Evolutionary conservation across 352 stramenopile genomes (phyloP).

Genomic region (Peronospora destructor): DNA sequence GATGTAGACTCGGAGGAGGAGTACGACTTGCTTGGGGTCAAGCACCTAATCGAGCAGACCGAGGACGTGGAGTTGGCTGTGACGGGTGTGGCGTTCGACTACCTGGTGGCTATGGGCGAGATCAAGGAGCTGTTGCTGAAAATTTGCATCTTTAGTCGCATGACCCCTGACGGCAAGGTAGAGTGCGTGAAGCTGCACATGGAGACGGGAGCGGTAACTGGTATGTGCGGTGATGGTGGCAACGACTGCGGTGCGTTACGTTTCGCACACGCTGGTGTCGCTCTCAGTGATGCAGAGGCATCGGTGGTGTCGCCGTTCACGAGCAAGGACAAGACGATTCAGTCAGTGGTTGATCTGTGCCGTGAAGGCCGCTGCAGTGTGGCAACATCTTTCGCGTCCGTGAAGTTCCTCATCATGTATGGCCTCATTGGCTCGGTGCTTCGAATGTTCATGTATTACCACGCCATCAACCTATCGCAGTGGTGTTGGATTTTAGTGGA

Average conservation of each 20-base stretch:
- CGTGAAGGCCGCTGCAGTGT: conserved; percentile 83
- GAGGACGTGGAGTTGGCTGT: conserved; percentile 54
- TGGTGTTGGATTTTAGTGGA: conserved; percentile 70
- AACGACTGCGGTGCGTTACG: conserved; percentile 90
- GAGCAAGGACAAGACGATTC: conserved; percentile 75
- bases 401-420: conserved; percentile 89
- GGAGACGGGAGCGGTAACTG: conserved; percentile 50
- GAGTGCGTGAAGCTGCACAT: conserved; percentile 74
- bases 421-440: conserved; percentile 63
- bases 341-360: conserved; percentile 75
- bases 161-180: conserved; percentile 65
- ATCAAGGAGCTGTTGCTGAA: conserved; percentile 55
- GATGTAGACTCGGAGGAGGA: conserved; percentile 41
- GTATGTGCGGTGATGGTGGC: conserved; percentile 81
- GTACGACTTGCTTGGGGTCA: conserved; percentile 28
- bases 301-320: conserved; percentile 87
- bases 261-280: conserved; percentile 86
- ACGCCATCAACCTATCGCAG: conserved; percentile 61
- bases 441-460: conserved; percentile 64
- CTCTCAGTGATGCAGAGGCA: conserved; percentile 85
- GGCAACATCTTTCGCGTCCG: conserved; percentile 71
- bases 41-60: conserved; percentile 22
- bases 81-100: conserved; percentile 67
- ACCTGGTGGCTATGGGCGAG: conserved; percentile 52
- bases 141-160: conserved; percentile 77